Conservation (phyloP, 441 rosid genomes). For the Erodium trifolium region DNA sequence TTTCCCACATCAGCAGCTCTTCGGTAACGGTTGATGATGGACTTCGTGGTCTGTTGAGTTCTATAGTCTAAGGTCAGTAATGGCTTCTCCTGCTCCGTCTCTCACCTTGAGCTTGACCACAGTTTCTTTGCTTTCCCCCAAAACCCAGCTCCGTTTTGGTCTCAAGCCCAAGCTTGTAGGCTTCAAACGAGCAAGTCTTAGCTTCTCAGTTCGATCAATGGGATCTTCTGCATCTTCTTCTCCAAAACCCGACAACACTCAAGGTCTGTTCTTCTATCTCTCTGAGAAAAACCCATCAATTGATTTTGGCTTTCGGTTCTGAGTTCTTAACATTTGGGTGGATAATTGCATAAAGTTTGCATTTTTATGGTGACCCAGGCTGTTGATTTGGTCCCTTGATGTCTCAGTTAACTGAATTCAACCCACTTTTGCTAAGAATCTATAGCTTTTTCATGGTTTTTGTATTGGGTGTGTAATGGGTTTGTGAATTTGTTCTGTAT, state of each 20-base stretch:
- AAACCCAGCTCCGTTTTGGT: constrained; percentile 12
- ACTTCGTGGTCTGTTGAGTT: not conserved
- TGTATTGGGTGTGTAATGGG: not conserved
- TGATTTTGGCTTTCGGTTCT: not conserved
- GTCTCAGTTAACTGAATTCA: not conserved
- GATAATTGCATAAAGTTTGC: not conserved
- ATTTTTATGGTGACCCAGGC: not conserved
- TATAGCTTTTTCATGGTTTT: not conserved
- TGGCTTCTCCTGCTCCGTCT: constrained; percentile 18
- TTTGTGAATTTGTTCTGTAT: not conserved
- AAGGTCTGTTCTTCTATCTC: constrained; percentile 25
- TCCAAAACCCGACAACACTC: constrained; percentile 42
- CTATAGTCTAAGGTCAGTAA: constrained; percentile 9
- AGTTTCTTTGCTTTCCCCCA: constrained; percentile 19
- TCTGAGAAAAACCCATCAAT: not conserved
- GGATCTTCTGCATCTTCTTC: constrained; percentile 64
- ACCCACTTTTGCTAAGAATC: not conserved
- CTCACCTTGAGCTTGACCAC: constrained; percentile 17
- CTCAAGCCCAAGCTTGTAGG: constrained; percentile 17
- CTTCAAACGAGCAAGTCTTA: constrained; percentile 16
- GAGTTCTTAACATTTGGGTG: not conserved
- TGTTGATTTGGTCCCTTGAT: not conserved
- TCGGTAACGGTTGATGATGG: not conserved
- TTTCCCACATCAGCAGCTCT: not conserved
- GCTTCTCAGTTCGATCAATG: constrained; percentile 46